A percentile compares a stretch with the other conserved stretches of the same genome.
phyloP scores from a whole-genome alignment of 106 monocot genomes.

The Amphibolis antarctica region DNA sequence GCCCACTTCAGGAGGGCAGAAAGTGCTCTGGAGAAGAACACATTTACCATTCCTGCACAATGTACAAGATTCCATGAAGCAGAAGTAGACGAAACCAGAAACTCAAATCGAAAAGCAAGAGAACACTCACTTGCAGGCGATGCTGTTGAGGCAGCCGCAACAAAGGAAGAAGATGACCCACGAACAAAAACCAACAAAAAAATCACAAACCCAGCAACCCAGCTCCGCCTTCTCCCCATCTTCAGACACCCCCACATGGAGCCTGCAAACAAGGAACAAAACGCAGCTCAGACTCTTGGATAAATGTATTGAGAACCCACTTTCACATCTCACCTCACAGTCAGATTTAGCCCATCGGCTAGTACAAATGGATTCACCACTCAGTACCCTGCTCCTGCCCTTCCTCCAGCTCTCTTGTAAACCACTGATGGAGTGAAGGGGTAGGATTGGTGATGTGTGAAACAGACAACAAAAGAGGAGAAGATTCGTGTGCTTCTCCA shows the following conservation, averaged over 20 bases:
- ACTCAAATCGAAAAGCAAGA: neutral
- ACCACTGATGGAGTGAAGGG: neutral
- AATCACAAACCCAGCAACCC: constrained; percentile 13
- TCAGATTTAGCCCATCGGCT: neutral
- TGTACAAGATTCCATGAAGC: neutral
- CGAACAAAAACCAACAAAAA: constrained; percentile 21
- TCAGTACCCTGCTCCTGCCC: neutral
- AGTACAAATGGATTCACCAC: neutral
- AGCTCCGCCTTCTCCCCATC: constrained; percentile 15
- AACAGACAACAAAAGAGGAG: no score
- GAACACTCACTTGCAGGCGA: constrained; percentile 40
- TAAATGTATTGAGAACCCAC: neutral
- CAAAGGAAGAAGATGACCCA: constrained; percentile 24
- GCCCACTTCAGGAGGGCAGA: constrained; percentile 47
- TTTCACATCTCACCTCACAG: no score
- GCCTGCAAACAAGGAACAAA: neutral
- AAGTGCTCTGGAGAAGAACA: constrained; percentile 55
- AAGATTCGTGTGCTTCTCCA: no score
- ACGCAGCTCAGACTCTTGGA: neutral
- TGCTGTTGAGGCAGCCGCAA: constrained; percentile 11
- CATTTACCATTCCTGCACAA: constrained; percentile 40
- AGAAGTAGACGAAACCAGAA: neutral
- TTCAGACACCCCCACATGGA: neutral
- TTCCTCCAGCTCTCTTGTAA: neutral
- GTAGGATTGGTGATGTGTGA: no score